phyloP scores from a whole-genome alignment of 306 rosid species.

The Cicer yamashitae region DNA sequence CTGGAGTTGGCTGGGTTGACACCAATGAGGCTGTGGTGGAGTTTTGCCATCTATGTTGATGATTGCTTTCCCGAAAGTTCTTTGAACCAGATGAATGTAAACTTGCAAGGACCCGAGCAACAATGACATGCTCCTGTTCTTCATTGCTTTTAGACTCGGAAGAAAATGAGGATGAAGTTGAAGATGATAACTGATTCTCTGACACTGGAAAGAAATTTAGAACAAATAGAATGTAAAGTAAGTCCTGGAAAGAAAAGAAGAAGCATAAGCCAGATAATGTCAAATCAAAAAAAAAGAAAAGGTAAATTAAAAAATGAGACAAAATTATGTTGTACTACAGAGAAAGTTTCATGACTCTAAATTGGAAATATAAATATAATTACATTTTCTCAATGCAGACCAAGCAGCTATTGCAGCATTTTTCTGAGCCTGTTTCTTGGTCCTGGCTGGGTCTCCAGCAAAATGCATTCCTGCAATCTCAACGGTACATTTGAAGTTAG shows the following conservation, averaged over 20 bases:
- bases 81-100: conserved; percentile 51
- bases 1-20: conserved; percentile 51
- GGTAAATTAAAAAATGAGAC: conserved; percentile 24
- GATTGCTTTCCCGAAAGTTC: conserved; percentile 45
- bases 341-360: conserved; percentile 38
- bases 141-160: conserved; percentile 57
- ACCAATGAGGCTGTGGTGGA: conserved; percentile 42
- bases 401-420: conserved; percentile 88
- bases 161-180: conserved; percentile 47
- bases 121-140: conserved; percentile 73
- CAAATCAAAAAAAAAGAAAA: background rate
- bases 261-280: background rate
- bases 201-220: conserved; percentile 62
- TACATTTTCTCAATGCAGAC: conserved; percentile 66
- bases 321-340: background rate
- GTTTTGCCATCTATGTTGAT: conserved; percentile 46
- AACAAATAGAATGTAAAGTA: conserved; percentile 34
- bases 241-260: conserved; percentile 27
- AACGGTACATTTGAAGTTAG: conserved; percentile 70
- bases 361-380: conserved; percentile 32
- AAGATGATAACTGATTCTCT: conserved; percentile 52
- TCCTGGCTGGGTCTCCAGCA: conserved; percentile 68
- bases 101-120: conserved; percentile 67
- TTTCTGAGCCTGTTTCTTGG: conserved; percentile 90
- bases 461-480: conserved; percentile 84